Evolutionary conservation across 148 eudicot species (phyloP).

Genomic region (Drosera capensis): DNA sequence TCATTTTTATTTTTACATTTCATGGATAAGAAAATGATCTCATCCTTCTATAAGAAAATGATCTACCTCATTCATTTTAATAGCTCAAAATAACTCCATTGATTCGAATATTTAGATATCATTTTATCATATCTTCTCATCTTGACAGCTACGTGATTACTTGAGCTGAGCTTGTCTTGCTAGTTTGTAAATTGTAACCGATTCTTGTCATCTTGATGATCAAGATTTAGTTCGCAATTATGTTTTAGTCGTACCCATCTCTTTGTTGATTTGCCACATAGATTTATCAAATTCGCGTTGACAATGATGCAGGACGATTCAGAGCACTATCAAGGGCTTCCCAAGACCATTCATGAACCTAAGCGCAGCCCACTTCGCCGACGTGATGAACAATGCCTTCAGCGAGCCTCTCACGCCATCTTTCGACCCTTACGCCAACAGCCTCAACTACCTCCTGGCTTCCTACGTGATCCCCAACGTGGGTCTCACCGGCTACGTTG

Average conservation of each 20-base stretch:
- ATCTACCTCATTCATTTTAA: no score
- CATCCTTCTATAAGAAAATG: no score
- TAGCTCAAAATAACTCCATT: no score
- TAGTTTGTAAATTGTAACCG: no score
- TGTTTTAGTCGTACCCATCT: not conserved
- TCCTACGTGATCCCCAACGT: constrained; percentile 76
- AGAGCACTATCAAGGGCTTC: constrained; percentile 40
- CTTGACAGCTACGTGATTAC: no score
- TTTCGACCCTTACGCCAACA: constrained; percentile 59
- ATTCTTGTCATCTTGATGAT: no score
- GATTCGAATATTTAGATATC: no score
- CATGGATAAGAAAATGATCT: no score
- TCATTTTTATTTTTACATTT: no score
- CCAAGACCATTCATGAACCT: constrained; percentile 63
- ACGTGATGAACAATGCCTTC: constrained; percentile 51
- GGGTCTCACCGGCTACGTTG: constrained; percentile 82
- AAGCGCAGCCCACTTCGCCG: constrained; percentile 35
- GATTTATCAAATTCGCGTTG: no score
- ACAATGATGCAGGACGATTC: constrained; percentile 61
- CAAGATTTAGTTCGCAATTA: not conserved
- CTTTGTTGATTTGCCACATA: not conserved
- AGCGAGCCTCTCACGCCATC: constrained; percentile 41
- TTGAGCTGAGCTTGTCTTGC: no score
- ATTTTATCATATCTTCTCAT: no score
- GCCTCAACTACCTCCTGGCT: constrained; percentile 56